A percentile compares a stretch with the other conserved stretches of the same genome.
Conservation (phyloP, 2,329 filamentous ascomycete species). For the Colletotrichum costaricense region DNA sequence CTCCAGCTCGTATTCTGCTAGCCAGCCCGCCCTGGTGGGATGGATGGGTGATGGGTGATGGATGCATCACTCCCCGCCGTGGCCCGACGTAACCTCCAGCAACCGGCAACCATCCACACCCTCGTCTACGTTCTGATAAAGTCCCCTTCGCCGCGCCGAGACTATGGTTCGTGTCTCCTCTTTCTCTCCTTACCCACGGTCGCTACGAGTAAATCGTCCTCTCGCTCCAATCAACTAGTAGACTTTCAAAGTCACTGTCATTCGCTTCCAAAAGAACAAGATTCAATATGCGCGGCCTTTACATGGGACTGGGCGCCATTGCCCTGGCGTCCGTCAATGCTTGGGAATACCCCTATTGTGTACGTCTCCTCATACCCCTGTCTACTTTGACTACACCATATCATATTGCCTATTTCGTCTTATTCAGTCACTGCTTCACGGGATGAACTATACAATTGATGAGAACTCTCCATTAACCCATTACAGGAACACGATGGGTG, state of each 20-base stretch:
- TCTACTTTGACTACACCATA: too few species aligned
- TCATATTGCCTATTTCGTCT: too few species aligned
- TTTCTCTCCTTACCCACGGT: conserved; percentile 12
- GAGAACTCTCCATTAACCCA: not conserved
- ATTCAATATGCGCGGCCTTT: conserved; percentile 47
- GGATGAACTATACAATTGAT: too few species aligned
- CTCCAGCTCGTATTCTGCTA: conserved; percentile 17
- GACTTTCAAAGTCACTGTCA: conserved; percentile 30
- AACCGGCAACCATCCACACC: not conserved
- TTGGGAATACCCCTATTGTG: conserved; percentile 43
- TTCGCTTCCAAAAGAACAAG: conserved; percentile 39
- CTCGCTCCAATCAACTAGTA: conserved; percentile 47
- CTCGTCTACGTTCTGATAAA: conserved; percentile 13
- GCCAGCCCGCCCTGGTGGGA: not conserved
- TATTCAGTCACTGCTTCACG: not conserved
- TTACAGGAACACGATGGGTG: conserved; percentile 45
- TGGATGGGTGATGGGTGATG: conserved; percentile 40
- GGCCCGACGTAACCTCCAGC: not conserved
- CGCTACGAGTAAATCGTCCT: conserved; percentile 12
- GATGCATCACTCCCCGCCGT: not conserved
- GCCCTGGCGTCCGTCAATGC: conserved; percentile 44
- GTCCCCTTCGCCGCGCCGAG: not conserved
- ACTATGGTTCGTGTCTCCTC: not conserved
- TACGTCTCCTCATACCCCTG: conserved; percentile 8
- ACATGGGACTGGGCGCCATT: conserved; percentile 45